Conservation (phyloP, 1,284 basidiomycete species). For the Marasmius fiardii region DNA sequence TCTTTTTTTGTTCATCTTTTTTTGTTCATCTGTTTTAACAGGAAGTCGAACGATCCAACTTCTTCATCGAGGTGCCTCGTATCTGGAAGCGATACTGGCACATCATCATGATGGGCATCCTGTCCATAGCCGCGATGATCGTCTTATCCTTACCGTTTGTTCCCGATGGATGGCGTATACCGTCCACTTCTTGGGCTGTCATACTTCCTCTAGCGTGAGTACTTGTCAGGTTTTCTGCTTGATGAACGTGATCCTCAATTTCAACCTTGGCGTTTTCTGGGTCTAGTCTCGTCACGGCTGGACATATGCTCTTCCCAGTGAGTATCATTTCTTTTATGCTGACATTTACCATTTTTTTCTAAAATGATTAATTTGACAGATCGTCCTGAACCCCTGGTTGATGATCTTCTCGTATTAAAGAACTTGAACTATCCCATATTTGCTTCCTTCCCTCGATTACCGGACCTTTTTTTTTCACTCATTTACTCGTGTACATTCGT, state of each 20-base stretch:
- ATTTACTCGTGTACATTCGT: background rate
- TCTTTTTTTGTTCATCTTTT: no score
- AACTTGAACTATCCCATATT: background rate
- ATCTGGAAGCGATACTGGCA: slow-evolving; percentile 75
- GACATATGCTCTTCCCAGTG: slow-evolving; percentile 70
- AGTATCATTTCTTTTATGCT: slow-evolving; percentile 18
- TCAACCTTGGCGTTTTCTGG: background rate
- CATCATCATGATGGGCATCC: slow-evolving; percentile 51
- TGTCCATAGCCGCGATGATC: slow-evolving; percentile 48
- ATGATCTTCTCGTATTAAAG: slow-evolving; percentile 65
- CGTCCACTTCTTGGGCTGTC: slow-evolving; percentile 60
- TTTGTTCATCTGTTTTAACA: background rate
- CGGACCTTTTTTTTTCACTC: background rate
- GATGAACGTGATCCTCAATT: background rate
- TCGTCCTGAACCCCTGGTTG: slow-evolving; percentile 69
- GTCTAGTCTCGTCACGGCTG: slow-evolving; percentile 43
- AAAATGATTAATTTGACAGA: slow-evolving; percentile 31
- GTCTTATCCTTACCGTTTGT: slow-evolving; percentile 50
- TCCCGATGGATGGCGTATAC: slow-evolving; percentile 61
- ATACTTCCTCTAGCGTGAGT: slow-evolving; percentile 65
- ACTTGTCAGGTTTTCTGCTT: slow-evolving; percentile 5
- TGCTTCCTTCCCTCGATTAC: background rate
- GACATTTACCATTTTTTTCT: background rate
- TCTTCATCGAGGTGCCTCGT: slow-evolving; percentile 84
- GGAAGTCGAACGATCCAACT: slow-evolving; percentile 78